Conservation (phyloP, 805 yeast genomes). For the Dipodascus geniculatus region DNA sequence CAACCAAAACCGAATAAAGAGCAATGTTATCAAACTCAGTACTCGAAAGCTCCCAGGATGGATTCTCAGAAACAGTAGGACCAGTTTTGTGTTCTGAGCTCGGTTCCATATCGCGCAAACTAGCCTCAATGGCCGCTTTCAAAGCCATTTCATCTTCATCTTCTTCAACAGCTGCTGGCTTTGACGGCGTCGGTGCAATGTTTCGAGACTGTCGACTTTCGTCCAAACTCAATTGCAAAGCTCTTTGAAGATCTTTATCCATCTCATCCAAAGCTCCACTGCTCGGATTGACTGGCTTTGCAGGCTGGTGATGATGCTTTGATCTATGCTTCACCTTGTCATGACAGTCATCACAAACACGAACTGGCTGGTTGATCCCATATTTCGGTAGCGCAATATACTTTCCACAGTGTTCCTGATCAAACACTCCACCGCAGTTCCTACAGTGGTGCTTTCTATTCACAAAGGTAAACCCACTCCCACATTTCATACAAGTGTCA, state of each 20-base stretch:
- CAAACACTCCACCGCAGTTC: slow-evolving; percentile 91
- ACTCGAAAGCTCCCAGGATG: slow-evolving; percentile 32
- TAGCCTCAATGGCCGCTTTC: slow-evolving; percentile 90
- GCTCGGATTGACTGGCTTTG: slow-evolving; percentile 2
- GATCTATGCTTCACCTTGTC: slow-evolving; percentile 37
- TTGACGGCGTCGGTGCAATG: slow-evolving; percentile 19
- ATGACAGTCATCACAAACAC: slow-evolving; percentile 88
- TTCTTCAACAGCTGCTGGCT: slow-evolving; percentile 16
- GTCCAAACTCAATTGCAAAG: slow-evolving; percentile 65
- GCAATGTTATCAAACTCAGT: slow-evolving; percentile 61
- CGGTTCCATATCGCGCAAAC: slow-evolving; percentile 58
- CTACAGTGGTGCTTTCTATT: slow-evolving; percentile 95
- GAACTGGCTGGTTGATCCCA: slow-evolving; percentile 79
- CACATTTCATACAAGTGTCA: slow-evolving; percentile 91
- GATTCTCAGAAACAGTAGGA: slow-evolving; percentile 11
- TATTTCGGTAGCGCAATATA: slow-evolving; percentile 60
- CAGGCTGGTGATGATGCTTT: slow-evolving; percentile 11
- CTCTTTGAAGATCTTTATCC: slow-evolving; percentile 63
- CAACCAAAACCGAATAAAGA: slow-evolving; percentile 57
- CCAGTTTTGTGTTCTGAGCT: slow-evolving; percentile 8
- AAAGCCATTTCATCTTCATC: slow-evolving; percentile 78
- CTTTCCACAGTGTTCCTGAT: slow-evolving; percentile 76
- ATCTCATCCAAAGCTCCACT: slow-evolving; percentile 35
- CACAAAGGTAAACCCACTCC: slow-evolving; percentile 62
- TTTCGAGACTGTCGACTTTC: slow-evolving; percentile 29